Evolutionary conservation across 192 early-diverging fungal species (phyloP), one percentile per base, ranked within the genome.

Genomic region (Spizellomyces sp.): DNA sequence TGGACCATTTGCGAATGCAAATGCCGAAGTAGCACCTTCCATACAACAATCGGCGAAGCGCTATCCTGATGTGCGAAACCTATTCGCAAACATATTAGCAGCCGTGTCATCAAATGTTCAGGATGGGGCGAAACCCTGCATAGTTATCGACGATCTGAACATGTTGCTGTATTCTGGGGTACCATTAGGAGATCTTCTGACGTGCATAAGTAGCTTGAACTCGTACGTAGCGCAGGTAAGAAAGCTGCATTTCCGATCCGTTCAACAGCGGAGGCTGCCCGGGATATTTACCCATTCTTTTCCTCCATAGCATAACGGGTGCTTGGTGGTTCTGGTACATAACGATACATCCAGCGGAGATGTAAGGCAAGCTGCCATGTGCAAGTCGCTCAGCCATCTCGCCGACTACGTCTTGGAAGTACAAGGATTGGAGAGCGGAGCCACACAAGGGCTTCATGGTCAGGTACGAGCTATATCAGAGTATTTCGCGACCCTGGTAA

Each of bases 141-240:
- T 77, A 10, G 64, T 77, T 6, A 36, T 77, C 19, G 75, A 77
- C 58, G 75, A 77, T 50, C 17, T 77, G 10, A 50, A 56, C 2
- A 46, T 54, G 8, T 57, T 77, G 41, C 41, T 44, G 46, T 59
- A 71, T 45, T 52, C 44, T 27, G 75, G 75, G 8, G 36, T 58
- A n/a, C 50, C 48, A 8, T 17, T 50, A 14, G 36, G 47, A n/a
- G 69, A 76, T 5, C 45, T 71, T 55, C 5, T 66, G 14, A 42
- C 59, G 45, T 70, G 70, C 45, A 22, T 48, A 9, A 22, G 45
- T n/a, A 64, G 10, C 12, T 69, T 45, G 5, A 27, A 41, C 15
- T 5, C 17, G 14, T 17, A 66, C 12, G 12, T n/a, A 6, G 58
- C 5, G 58, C 15, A 62, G 60, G 21, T 62, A 22, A 22, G 17